Evolutionary conservation across 225 moss, liverwort and hornwort species (phyloP), one percentile per base, ranked within the genome.

Genomic region (Marchantia polymorpha): DNA sequence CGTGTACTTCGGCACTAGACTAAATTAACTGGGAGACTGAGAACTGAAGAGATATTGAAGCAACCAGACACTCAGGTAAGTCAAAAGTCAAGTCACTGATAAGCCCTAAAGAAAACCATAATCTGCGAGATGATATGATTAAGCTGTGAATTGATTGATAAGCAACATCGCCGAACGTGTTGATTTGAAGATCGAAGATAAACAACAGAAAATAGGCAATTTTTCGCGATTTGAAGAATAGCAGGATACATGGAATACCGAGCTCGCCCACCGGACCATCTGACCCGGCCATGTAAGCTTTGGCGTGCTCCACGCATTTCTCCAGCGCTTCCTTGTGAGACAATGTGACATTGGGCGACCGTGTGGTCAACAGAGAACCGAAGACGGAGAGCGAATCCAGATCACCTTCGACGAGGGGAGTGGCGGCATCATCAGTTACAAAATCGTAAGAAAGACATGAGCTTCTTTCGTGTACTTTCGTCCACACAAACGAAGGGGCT

Each of bases 381-480:
- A 95, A 95, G 39, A 90, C 81, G 6, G 95, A 90, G 6, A 95
- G 74, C 17, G 93, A 85, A 72, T 95, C 93, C 74, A 95, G 30
- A 86, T 95, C 95, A 1, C 87, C 90, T 85, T 93, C 95, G 23
- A 95, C 82, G 54, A 95, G 78, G 31, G 95, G 95, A 7, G 90
- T 91, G 10, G 95, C 93, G 23, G 91, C 77, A 69, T 95, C 95
- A 77, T 95, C 95, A 7, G 91, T 90, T 12, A 93, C 92, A 30
- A 93, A 92, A 85, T 95, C 95, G 30, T 95, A 95, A 0, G 95
- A 95, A 30, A 95, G 84, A 78, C 95, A 93, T 16, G 95, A 93
- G 82, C 87, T 93, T 77, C 95, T 86, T 71, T 95, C 95, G 56
- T 95, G 95, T 0, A 93, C 91, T 82, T 91, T 89, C 7, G 95